These are phyloP conservation scores for Penicillium chermesinum DNA, from an alignment of 495 filamentous ascomycete species.

Conservation along the genomic window DNA sequence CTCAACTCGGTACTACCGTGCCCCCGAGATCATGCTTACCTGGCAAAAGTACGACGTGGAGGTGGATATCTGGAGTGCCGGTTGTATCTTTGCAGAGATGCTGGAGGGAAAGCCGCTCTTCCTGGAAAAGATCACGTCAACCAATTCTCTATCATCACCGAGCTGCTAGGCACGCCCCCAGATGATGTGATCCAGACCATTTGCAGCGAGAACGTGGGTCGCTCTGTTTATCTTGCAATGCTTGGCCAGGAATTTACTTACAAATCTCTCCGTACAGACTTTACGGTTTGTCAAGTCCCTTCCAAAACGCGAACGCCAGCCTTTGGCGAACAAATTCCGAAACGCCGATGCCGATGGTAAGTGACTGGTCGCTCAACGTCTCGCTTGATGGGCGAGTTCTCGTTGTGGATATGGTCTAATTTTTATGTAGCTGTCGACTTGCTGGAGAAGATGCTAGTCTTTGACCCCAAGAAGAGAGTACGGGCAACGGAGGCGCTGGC, in stretches of 20 bases:
- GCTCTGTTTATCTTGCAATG: background rate
- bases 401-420: constrained; percentile 12
- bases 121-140: constrained; percentile 98
- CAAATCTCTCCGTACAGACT: constrained; percentile 53
- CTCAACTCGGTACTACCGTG: constrained; percentile 96
- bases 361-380: constrained; percentile 14
- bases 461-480: constrained; percentile 89
- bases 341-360: constrained; percentile 90
- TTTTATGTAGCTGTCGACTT: constrained; percentile 72
- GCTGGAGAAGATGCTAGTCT: constrained; percentile 94
- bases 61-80: constrained; percentile 98
- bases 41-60: constrained; percentile 99
- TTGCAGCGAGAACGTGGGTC: constrained; percentile 89
- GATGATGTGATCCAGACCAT: constrained; percentile 98
- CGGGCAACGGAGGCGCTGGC: constrained; percentile 77
- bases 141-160: constrained; percentile 99
- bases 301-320: constrained; percentile 90
- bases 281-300: constrained; percentile 95
- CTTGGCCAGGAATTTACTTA: no score
- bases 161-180: constrained; percentile 93
- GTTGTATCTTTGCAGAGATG: constrained; percentile 99
- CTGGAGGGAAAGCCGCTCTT: constrained; percentile 97
- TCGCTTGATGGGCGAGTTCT: background rate
- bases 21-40: constrained; percentile 99
- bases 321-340: constrained; percentile 87